Conservation (phyloP, 169 alveolate species). For the Neospora caninum region DNA sequence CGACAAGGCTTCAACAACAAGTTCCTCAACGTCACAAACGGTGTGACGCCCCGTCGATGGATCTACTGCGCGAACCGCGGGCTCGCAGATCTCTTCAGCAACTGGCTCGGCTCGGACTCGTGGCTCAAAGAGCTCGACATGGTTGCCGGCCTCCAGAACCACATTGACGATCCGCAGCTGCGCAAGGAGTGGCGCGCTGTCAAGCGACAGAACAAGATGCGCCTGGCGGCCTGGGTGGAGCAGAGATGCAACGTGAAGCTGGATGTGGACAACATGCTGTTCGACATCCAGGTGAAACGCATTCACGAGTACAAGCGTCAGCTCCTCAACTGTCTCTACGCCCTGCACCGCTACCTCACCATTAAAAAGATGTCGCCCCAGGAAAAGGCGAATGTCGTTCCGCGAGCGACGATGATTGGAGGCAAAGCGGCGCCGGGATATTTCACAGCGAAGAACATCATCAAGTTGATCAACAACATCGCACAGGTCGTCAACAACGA, state of each 20-base stretch:
- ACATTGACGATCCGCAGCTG: slow-evolving; percentile 78
- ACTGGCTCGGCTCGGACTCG: slow-evolving; percentile 86
- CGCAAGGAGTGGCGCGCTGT: slow-evolving; percentile 83
- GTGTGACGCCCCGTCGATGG: slow-evolving; percentile 97
- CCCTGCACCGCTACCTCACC: slow-evolving; percentile 83
- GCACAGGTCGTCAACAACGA: slow-evolving; percentile 89
- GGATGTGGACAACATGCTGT: slow-evolving; percentile 80
- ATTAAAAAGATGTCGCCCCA: slow-evolving; percentile 78
- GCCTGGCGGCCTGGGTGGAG: slow-evolving; percentile 86
- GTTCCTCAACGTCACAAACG: slow-evolving; percentile 92
- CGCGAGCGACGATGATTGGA: slow-evolving; percentile 91
- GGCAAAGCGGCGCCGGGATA: slow-evolving; percentile 96
- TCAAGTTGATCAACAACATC: slow-evolving; percentile 90
- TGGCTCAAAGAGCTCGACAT: slow-evolving; percentile 87
- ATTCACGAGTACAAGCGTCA: slow-evolving; percentile 96
- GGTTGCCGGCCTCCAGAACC: slow-evolving; percentile 78
- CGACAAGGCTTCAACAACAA: slow-evolving; percentile 80
- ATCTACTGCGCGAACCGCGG: slow-evolving; percentile 90
- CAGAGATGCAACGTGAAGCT: slow-evolving; percentile 69
- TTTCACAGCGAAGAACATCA: slow-evolving; percentile 90
- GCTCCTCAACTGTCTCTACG: slow-evolving; percentile 87
- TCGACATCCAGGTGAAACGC: slow-evolving; percentile 93
- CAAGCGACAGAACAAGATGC: slow-evolving; percentile 82
- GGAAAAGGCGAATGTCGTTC: slow-evolving; percentile 81
- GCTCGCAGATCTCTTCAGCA: slow-evolving; percentile 87